phyloP scores from a whole-genome alignment of 2,329 filamentous ascomycete species.

The Cladosporium sp. region DNA sequence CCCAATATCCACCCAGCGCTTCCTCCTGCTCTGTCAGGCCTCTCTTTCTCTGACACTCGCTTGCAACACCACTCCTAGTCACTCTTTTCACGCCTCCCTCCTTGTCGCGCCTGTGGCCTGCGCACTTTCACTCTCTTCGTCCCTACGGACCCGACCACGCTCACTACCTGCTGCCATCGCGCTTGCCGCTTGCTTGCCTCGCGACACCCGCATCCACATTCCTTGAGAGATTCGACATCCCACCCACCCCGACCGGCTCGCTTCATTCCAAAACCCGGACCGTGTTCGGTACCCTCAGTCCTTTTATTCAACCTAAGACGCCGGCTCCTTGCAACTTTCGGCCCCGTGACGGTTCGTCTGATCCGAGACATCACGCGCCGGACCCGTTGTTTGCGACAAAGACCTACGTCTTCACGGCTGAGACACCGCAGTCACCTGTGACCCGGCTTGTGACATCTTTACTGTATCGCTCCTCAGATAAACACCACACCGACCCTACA shows the following conservation, averaged over 20 bases:
- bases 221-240: conserved; percentile 8
- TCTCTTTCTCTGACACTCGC: conserved; percentile 10
- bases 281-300: neutral
- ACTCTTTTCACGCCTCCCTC: conserved; percentile 13
- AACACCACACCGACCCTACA: neutral
- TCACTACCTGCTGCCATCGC: neutral
- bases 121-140: conserved; percentile 10
- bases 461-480: neutral
- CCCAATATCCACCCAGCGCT: neutral
- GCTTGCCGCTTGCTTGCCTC: conserved; percentile 2
- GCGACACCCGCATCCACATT: conserved; percentile 1
- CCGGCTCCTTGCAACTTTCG: neutral
- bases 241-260: neutral
- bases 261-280: neutral
- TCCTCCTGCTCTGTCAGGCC: neutral
- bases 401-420: conserved; percentile 7
- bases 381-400: conserved; percentile 8
- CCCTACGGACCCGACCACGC: neutral
- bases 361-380: conserved; percentile 3
- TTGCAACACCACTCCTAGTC: conserved; percentile 11
- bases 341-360: neutral
- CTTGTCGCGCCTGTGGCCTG: conserved; percentile 13
- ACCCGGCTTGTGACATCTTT: neutral
- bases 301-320: conserved; percentile 7
- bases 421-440: conserved; percentile 4